A percentile compares a stretch with the other conserved stretches of the same genome.
phyloP scores from a whole-genome alignment of 495 filamentous ascomycete genomes.

The Hypoxylon crocopeplum region DNA sequence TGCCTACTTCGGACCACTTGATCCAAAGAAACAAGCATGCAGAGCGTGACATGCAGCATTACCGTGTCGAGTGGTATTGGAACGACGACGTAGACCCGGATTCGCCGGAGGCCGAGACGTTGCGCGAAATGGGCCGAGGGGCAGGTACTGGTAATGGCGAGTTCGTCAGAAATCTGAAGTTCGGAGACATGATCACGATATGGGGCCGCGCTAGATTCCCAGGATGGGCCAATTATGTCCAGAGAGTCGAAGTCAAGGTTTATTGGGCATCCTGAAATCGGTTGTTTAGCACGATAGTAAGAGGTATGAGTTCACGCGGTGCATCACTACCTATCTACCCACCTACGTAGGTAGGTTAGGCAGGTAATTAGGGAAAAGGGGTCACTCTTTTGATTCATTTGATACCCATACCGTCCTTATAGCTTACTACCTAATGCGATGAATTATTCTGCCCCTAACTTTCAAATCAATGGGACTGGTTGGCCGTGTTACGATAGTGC shows the following conservation, averaged over 20 bases:
- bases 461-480: no score
- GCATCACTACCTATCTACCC: no score
- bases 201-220: conserved; percentile 70
- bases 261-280: conserved; percentile 71
- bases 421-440: no score
- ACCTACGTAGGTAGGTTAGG: no score
- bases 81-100: conserved; percentile 57
- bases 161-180: conserved; percentile 61
- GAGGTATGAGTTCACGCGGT: no score
- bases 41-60: conserved; percentile 39
- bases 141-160: conserved; percentile 60
- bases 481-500: no score
- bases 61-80: conserved; percentile 64
- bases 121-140: conserved; percentile 57
- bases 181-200: conserved; percentile 71
- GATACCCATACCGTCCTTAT: no score
- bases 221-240: conserved; percentile 66
- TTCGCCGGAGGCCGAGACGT: conserved; percentile 48
- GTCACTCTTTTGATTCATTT: no score
- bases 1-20: conserved; percentile 46
- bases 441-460: no score
- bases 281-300: no score
- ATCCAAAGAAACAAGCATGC: conserved; percentile 63
- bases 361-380: no score
- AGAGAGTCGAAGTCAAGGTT: conserved; percentile 63